Base-by-base conservation (phyloP, 2,329 filamentous ascomycete species). In the Microthyrium microscopicum region DNA sequence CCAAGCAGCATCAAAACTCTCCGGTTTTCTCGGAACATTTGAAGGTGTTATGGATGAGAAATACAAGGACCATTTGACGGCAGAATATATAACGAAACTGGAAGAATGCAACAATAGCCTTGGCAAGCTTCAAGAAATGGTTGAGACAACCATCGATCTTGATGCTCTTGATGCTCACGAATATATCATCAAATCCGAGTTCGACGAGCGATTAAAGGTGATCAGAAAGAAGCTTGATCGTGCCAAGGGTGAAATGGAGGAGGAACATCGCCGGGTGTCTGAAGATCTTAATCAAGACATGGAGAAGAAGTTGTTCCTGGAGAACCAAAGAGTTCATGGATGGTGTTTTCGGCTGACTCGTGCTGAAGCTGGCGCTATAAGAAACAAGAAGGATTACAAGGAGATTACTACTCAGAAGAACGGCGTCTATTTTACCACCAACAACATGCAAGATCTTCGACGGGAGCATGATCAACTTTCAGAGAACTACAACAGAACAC, bases 331-430 rank as follows among this genome's bases (percentile, higher is more conserved):
- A 50, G 80, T 91, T 0, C 85, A 98, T 46, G 89, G 91, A 13
- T 94, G 87, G 73, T 95, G 89, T 55, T 85, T 98, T 69, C 73
- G 89, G 35, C 64, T 98, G 15, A 98, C 89, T 3, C 70, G 89
- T 38, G n/a, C 20, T n/a, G 38, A 98, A 59, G 83, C 89, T 1
- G 77, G 79, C 12, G 91, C 82, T 46, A 98, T 98, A 45, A 77
- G 89, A 40, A 91, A 91, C 56, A 92, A 89, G 50, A 75, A 73
- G 38, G 66, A 74, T 31, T 98, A 95, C 47, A 78, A 87, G 47
- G 89, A 98, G 55, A 92, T 84, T 53, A 92, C 85, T 1, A 98
- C 91, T 1, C 89, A 95, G 57, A 98, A 98, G 66, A 98, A 94
- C 52, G 89, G 89, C 27, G 89, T 95, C 35, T 98, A 89, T 60